Percentiles rank a stretch among this genome's conserved stretches.
phyloP scores from a whole-genome alignment of 2,329 filamentous ascomycete genomes.

The Boeremia lycopersici region DNA sequence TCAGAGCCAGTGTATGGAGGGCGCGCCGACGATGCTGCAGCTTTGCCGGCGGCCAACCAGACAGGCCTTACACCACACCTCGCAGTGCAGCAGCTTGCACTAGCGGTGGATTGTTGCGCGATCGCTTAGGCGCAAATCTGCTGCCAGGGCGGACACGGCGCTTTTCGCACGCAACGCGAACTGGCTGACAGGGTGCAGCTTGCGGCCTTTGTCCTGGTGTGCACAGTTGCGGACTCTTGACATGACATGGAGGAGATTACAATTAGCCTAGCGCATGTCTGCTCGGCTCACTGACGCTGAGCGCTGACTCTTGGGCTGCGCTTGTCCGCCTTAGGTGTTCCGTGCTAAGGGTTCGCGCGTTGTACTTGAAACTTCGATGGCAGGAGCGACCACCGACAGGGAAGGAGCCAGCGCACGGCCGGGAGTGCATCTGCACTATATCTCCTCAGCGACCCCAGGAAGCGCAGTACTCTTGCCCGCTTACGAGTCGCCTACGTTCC shows the following conservation, averaged over 20 bases:
- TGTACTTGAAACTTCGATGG: slow-evolving; percentile 33
- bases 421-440: slow-evolving; percentile 14
- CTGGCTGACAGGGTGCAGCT: slow-evolving; percentile 3
- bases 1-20: slow-evolving; percentile 9
- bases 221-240: slow-evolving; percentile 13
- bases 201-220: background rate
- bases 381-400: slow-evolving; percentile 16
- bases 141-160: slow-evolving; percentile 6
- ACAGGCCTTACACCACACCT: background rate
- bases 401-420: slow-evolving; percentile 14
- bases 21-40: slow-evolving; percentile 9
- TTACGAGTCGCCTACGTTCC: slow-evolving; percentile 17
- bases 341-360: slow-evolving; percentile 24
- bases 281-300: slow-evolving; percentile 8
- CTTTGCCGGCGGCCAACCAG: slow-evolving; percentile 8
- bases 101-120: slow-evolving; percentile 17
- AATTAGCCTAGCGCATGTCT: slow-evolving; percentile 19
- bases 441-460: slow-evolving; percentile 9
- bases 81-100: slow-evolving; percentile 3
- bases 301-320: slow-evolving; percentile 9
- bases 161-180: slow-evolving; percentile 5
- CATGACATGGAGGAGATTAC: slow-evolving; percentile 21
- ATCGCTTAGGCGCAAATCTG: slow-evolving; percentile 17
- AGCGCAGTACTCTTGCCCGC: slow-evolving; percentile 14
- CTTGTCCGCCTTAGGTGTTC: slow-evolving; percentile 9